A percentile compares a stretch with the other conserved stretches of the same genome.
phyloP scores from a whole-genome alignment of 2,329 filamentous ascomycete species.

The Trichoderma arundinaceum region DNA sequence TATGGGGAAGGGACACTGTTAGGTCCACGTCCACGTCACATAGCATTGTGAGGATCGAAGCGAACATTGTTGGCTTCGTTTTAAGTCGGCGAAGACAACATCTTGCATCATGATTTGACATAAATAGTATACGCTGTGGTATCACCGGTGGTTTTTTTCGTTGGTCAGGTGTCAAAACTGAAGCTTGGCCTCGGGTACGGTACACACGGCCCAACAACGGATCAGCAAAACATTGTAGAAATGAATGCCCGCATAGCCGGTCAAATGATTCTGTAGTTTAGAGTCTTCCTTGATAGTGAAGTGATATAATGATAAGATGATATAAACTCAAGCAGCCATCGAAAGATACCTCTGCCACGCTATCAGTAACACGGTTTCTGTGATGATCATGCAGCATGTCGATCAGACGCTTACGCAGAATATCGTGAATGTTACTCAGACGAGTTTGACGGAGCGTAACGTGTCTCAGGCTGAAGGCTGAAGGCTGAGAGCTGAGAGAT shows the following conservation, averaged over 20 bases:
- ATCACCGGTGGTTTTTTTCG: neutral
- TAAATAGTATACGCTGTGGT: no score
- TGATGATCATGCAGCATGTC: neutral
- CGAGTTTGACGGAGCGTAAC: neutral
- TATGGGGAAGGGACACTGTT: neutral
- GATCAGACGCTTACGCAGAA: neutral
- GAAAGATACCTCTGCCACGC: neutral
- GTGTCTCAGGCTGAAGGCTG: neutral
- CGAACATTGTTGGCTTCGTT: neutral
- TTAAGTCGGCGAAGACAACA: no score
- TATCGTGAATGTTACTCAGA: neutral
- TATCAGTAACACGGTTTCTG: neutral
- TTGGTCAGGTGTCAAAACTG: neutral
- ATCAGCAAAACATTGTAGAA: neutral
- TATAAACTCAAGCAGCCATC: neutral
- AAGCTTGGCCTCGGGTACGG: neutral
- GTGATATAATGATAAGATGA: neutral
- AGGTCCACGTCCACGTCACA: neutral
- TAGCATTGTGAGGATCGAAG: neutral
- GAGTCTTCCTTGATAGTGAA: neutral
- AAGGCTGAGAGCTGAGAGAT: neutral
- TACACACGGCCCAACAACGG: neutral
- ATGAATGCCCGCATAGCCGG: neutral
- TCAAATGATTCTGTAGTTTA: neutral
- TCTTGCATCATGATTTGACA: no score